phyloP scores from a whole-genome alignment of 768 basidiomycete genomes.

The Strobilomyces echinocephalus region DNA sequence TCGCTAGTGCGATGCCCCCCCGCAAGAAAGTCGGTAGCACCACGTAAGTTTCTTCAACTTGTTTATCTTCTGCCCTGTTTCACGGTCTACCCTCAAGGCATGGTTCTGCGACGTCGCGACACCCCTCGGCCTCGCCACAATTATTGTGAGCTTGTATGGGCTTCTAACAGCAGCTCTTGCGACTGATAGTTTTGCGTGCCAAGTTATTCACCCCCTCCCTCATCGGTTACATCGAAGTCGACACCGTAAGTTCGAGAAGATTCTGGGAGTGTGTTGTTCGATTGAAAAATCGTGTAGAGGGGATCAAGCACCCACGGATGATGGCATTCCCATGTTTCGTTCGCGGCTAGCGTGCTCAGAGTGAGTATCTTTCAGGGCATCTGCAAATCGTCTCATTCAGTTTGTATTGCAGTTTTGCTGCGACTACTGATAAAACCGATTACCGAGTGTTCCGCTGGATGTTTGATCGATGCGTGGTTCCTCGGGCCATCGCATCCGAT shows the following conservation, averaged over 20 bases:
- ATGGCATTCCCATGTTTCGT: background rate
- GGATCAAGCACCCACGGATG: background rate
- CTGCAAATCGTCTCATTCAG: no score
- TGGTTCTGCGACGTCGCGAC: background rate
- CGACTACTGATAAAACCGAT: background rate
- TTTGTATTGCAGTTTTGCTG: conserved; percentile 4
- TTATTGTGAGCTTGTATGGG: background rate
- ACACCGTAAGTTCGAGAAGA: background rate
- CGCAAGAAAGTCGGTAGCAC: background rate
- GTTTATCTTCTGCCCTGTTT: background rate
- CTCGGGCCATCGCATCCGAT: conserved; percentile 2
- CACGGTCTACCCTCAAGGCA: background rate
- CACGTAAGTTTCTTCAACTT: background rate
- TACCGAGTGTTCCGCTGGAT: conserved; percentile 6
- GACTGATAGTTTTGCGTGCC: background rate
- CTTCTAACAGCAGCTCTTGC: no score
- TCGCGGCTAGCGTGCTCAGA: no score
- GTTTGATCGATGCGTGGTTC: conserved; percentile 9
- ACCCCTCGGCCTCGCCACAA: background rate
- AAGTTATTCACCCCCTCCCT: background rate
- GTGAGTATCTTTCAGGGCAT: no score
- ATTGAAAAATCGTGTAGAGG: background rate
- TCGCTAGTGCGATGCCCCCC: background rate
- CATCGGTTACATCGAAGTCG: background rate
- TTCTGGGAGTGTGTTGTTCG: background rate